Evolutionary conservation across 805 yeast species (phyloP), one percentile per base, ranked within the genome.

Genomic region (Cyberlindnera subsufficiens): DNA sequence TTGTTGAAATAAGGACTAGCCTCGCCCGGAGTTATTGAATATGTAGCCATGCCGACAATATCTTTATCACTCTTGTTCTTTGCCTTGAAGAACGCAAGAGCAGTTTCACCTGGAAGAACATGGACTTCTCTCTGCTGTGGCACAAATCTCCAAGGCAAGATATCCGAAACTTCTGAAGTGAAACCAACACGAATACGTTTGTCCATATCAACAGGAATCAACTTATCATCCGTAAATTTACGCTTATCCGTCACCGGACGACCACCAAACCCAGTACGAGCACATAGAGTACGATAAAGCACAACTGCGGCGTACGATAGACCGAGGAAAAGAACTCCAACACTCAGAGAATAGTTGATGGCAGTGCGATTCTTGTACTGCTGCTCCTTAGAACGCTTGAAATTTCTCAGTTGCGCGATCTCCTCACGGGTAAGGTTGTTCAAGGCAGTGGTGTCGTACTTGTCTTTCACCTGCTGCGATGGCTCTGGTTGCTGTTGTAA

Each of bases 21-120:
- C 55, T 87, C 91, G 52, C 93, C 97, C 0, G 99, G 99, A 0
- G 96, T 79, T 38, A 93, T 96, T 5, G 96, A 84, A 63, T 93
- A 93, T 0, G 99, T 93, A 3, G 99, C 99, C 96, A 93, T 93
- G 7, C 99, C 99, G 41, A 93, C 87, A 35, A 93, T 86, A 60
- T 93, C 98, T 54, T 86, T 86, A 46, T 82, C 82, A 35, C 96
- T 78, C 46, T 69, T 69, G 59, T 93, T 93, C 63, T 82, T 86
- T 19, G 99, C 99, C 62, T 82, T 85, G 68, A 88, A 93, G 61
- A 93, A 93, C 0, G 96, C 97, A 46, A 93, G 69, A 0, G 99
- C 99, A 3, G 99, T 93, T 64, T 93, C 99, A 18, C 99, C 99
- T 1, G 99, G 99, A 9, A 88, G 80, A 18, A 93, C 84, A 53